phyloP scores from a whole-genome alignment of 1,139 yeast species.

The Magnusiomyces paraingens region DNA sequence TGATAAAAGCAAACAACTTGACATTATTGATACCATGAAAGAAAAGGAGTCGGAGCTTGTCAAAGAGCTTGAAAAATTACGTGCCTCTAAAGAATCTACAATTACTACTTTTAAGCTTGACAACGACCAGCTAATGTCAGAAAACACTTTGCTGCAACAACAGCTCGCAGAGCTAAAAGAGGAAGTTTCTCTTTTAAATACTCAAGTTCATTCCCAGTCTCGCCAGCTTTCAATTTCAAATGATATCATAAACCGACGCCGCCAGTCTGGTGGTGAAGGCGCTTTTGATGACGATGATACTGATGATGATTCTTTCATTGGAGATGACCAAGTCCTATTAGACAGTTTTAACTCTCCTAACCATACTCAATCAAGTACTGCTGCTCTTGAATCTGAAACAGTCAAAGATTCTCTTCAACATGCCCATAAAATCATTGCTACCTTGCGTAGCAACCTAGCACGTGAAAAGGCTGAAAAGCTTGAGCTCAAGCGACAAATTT shows the following conservation, averaged over 20 bases:
- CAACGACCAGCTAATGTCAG: conserved; percentile 23
- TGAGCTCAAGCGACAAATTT: conserved; percentile 28
- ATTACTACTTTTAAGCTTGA: conserved; percentile 19
- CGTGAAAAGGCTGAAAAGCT: conserved; percentile 34
- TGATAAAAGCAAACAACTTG: conserved; percentile 28
- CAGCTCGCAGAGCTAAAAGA: conserved; percentile 17
- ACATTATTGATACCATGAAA: conserved; percentile 29
- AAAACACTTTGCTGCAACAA: conserved; percentile 22
- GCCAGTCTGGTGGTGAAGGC: neutral
- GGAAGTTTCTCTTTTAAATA: conserved; percentile 26
- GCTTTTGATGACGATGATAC: neutral
- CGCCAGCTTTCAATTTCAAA: conserved; percentile 1
- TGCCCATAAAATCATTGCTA: conserved; percentile 44
- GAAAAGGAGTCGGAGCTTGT: conserved; percentile 27
- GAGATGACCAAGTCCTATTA: neutral
- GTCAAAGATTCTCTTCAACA: conserved; percentile 58
- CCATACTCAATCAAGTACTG: conserved; percentile 39
- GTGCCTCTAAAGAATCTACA: conserved; percentile 23
- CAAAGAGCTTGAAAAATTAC: conserved; percentile 24
- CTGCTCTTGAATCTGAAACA: conserved; percentile 60
- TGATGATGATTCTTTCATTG: neutral
- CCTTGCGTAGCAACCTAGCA: conserved; percentile 26
- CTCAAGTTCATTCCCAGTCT: conserved; percentile 27
- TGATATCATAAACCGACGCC: neutral
- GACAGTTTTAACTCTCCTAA: conserved; percentile 20